A percentile compares a stretch with the other conserved stretches of the same genome.
These are phyloP conservation scores for Aquilaria malaccensis DNA, from an alignment of 345 rosid genomes.

Conservation along the genomic window DNA sequence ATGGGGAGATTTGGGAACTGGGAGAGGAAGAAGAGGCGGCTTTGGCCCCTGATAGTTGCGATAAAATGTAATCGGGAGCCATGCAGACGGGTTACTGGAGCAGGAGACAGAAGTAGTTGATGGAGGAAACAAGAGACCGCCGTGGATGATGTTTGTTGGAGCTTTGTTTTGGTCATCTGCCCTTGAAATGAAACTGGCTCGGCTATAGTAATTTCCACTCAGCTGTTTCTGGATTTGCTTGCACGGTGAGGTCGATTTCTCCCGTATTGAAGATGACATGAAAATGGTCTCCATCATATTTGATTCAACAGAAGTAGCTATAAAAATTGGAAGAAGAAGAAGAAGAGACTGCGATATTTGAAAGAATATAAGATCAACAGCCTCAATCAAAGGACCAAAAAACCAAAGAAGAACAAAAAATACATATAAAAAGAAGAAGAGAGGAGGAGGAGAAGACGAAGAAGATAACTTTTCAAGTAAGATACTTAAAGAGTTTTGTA, in stretches of 20 bases:
- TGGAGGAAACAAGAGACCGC: constrained; percentile 27
- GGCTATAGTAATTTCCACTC: constrained; percentile 16
- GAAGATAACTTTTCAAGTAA: not conserved
- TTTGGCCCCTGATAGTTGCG: constrained; percentile 4
- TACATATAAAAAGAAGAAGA: not conserved
- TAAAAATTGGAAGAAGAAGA: not conserved
- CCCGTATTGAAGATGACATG: constrained; percentile 22
- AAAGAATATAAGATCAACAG: constrained; percentile 30
- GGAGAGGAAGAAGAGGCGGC: constrained; percentile 69
- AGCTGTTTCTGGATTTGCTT: constrained; percentile 33
- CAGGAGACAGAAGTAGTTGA: constrained; percentile 23
- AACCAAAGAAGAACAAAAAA: not conserved
- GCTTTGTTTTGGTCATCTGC: constrained; percentile 31
- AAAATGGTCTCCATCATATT: constrained; percentile 36
- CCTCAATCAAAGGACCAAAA: constrained; percentile 6
- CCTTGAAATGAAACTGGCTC: constrained; percentile 23
- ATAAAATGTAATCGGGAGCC: constrained; percentile 7
- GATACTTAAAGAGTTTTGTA: not conserved
- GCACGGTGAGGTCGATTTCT: constrained; percentile 28
- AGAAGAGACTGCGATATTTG: constrained; percentile 30
- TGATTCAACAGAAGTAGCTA: not conserved
- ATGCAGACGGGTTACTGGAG: constrained; percentile 21
- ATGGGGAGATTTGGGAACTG: constrained; percentile 22
- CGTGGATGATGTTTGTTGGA: constrained; percentile 21
- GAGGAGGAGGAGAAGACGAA: not conserved